A percentile compares a stretch with the other conserved stretches of the same genome.
Evolutionary conservation across 1,284 basidiomycete species (phyloP).

Genomic region (Cutaneotrichosporon sp.): DNA sequence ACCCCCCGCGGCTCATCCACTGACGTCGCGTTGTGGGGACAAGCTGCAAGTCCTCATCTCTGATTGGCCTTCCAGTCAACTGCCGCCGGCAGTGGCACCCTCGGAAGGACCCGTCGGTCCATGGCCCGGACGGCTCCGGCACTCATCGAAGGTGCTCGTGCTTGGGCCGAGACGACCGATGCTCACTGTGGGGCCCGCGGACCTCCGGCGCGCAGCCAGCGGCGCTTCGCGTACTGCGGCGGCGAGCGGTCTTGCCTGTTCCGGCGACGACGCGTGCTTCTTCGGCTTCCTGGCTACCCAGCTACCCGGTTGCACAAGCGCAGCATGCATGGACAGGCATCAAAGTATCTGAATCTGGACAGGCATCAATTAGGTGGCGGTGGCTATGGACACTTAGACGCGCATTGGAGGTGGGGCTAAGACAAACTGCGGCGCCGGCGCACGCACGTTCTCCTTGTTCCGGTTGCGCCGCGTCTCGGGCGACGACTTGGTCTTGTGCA

Average conservation of each 20-base stretch:
- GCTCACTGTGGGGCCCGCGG: conserved; percentile 3
- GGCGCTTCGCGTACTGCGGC: no score
- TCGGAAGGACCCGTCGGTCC: not conserved
- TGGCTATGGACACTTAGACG: not conserved
- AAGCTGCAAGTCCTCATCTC: no score
- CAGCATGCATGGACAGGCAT: not conserved
- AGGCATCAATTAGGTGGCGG: no score
- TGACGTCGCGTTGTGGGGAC: not conserved
- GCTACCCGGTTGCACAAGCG: not conserved
- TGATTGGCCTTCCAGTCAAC: conserved; percentile 1
- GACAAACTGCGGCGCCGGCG: not conserved
- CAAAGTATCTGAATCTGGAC: not conserved
- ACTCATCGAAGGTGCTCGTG: not conserved
- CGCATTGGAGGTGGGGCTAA: not conserved
- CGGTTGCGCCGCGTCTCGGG: not conserved
- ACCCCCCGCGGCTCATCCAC: not conserved
- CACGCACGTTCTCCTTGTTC: conserved; percentile 4
- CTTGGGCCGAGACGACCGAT: conserved; percentile 1
- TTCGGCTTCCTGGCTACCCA: not conserved
- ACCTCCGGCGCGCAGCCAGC: no score
- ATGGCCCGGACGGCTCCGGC: not conserved
- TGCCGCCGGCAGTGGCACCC: conserved; percentile 11
- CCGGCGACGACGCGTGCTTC: no score
- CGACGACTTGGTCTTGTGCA: conserved; percentile 6
- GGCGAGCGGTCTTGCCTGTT: no score